These are phyloP conservation scores for Glonium stellatum DNA, from an alignment of 495 filamentous ascomycete genomes.

Conservation along the genomic window DNA sequence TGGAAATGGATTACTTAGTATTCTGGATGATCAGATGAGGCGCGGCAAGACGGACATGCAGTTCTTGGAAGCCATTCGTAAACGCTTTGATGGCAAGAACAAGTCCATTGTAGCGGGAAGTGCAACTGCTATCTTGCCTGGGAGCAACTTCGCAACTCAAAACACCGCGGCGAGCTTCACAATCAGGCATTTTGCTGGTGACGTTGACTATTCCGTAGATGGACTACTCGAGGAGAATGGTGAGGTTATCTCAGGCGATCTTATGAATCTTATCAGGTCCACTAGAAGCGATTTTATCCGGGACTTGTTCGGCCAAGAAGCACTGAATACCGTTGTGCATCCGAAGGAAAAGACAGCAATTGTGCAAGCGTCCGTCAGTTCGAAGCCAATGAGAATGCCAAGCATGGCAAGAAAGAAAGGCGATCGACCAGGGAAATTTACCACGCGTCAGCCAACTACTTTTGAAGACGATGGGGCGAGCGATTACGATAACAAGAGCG, in stretches of 20 bases:
- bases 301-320: constrained; percentile 89
- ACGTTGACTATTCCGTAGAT: constrained; percentile 86
- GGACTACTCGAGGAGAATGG: constrained; percentile 90
- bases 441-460: constrained; percentile 21
- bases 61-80: constrained; percentile 79
- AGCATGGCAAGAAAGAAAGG: constrained; percentile 78
- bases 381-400: constrained; percentile 83
- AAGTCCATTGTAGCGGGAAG: constrained; percentile 73
- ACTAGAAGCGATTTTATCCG: constrained; percentile 82
- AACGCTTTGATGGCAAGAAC: constrained; percentile 90
- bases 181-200: constrained; percentile 89
- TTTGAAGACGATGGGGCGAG: constrained; percentile 47
- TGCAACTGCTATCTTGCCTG: constrained; percentile 59
- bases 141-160: constrained; percentile 75
- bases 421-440: constrained; percentile 44
- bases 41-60: constrained; percentile 83
- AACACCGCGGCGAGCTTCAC: constrained; percentile 73
- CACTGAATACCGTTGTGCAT: constrained; percentile 80
- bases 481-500: constrained; percentile 45
- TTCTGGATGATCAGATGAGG: constrained; percentile 89
- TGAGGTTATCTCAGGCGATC: constrained; percentile 87
- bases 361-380: constrained; percentile 94
- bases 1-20: constrained; percentile 85
- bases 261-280: constrained; percentile 89
- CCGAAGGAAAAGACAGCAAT: constrained; percentile 84